These are phyloP conservation scores for grape (Vitis vinifera) DNA, from an alignment of 164 flowering plant genomes.

Conservation along the genomic window ASM3070453v1 NC_081818.1:6186501-6187000, in stretches of 20 bases:
- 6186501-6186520: constrained; percentile 38
- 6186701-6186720: too few relatives aligned
- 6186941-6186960: too few relatives aligned
- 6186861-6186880: constrained; percentile 79
- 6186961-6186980: too few relatives aligned
- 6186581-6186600: constrained; percentile 59
- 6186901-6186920: constrained; percentile 23
- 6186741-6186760: not conserved
- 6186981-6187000: not conserved
- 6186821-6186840: constrained; percentile 76
- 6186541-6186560: constrained; percentile 83
- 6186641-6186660: too few relatives aligned
- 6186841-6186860: constrained; percentile 66
- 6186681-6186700: constrained; percentile 1
- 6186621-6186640: not conserved
- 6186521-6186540: constrained; percentile 98
- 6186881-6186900: constrained; percentile 59
- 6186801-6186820: constrained; percentile 86
- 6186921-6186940: not conserved
- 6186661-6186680: too few relatives aligned
- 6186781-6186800: not conserved
- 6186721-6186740: not conserved
- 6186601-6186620: constrained; percentile 8
- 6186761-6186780: not conserved
- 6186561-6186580: constrained; percentile 97